These are phyloP conservation scores for Fonsecaea pugnacius DNA, from an alignment of 2,329 filamentous ascomycete genomes.

Conservation along the genomic window DNA sequence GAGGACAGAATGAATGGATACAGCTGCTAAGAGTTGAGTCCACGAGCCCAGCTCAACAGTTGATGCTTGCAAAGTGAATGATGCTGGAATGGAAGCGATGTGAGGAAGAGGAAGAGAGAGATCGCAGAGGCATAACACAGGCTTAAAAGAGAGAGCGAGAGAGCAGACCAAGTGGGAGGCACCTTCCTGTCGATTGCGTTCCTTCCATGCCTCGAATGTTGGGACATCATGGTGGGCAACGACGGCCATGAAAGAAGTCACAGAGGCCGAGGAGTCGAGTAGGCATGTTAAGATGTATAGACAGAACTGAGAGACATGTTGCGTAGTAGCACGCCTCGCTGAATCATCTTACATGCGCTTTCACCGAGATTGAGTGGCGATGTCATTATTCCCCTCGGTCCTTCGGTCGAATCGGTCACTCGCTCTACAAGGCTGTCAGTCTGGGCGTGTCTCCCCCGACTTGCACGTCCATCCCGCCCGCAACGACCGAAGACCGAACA, in stretches of 20 bases:
- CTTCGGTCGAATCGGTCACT: slow-evolving; percentile 1
- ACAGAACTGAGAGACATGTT: neutral
- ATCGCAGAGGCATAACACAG: neutral
- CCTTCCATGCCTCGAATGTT: slow-evolving; percentile 11
- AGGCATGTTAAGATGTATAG: neutral
- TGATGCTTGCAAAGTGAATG: slow-evolving; percentile 17
- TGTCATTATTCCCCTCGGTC: neutral
- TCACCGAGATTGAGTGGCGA: neutral
- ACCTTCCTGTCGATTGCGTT: slow-evolving; percentile 12
- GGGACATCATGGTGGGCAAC: neutral
- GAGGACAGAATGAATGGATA: slow-evolving; percentile 19
- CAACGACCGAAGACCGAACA: neutral
- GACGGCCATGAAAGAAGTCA: neutral
- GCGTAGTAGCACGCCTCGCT: neutral
- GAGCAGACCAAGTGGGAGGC: slow-evolving; percentile 25
- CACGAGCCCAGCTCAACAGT: slow-evolving; percentile 19
- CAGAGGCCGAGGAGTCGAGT: neutral
- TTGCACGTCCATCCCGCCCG: neutral
- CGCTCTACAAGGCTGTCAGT: slow-evolving; percentile 2
- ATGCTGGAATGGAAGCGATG: slow-evolving; percentile 16
- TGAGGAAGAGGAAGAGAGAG: slow-evolving; percentile 14
- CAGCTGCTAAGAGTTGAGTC: slow-evolving; percentile 23
- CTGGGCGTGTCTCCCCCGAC: neutral
- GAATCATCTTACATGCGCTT: neutral
- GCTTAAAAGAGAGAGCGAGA: neutral